Percentiles rank a stretch among this genome's conserved stretches.
phyloP scores from a whole-genome alignment of 2,329 filamentous ascomycete species.

The Fusarium odoratissimum region DNA sequence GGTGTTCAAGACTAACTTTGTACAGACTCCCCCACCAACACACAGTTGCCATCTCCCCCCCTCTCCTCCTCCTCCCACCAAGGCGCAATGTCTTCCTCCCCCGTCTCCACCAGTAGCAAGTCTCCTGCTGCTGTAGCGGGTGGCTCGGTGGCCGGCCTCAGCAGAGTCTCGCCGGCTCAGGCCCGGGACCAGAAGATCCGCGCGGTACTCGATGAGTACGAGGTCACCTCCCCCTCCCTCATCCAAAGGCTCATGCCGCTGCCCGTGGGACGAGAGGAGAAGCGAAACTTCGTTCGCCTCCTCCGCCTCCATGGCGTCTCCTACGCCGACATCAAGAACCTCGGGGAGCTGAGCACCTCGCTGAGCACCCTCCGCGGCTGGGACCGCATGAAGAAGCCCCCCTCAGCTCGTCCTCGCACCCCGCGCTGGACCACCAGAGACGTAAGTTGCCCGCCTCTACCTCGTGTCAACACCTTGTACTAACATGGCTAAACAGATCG shows the following conservation, averaged over 20 bases:
- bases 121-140: background rate
- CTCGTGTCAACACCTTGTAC: background rate
- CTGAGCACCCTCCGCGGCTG: background rate
- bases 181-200: background rate
- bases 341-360: background rate
- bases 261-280: background rate
- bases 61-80: background rate
- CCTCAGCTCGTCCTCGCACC: background rate
- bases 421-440: background rate
- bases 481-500: background rate
- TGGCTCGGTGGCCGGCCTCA: background rate
- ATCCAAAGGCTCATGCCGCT: background rate
- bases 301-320: background rate
- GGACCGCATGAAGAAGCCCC: background rate
- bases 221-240: background rate
- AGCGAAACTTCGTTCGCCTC: background rate
- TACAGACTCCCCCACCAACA: background rate
- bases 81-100: background rate
- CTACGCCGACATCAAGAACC: background rate
- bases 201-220: background rate
- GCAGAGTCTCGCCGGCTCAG: background rate
- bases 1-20: background rate
- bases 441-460: background rate
- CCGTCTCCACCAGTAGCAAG: background rate
- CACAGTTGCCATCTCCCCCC: background rate